Evolutionary conservation across 2,329 filamentous ascomycete species (phyloP), one percentile per base, ranked within the genome.

Genomic region (Dothideomycetes sp.): DNA sequence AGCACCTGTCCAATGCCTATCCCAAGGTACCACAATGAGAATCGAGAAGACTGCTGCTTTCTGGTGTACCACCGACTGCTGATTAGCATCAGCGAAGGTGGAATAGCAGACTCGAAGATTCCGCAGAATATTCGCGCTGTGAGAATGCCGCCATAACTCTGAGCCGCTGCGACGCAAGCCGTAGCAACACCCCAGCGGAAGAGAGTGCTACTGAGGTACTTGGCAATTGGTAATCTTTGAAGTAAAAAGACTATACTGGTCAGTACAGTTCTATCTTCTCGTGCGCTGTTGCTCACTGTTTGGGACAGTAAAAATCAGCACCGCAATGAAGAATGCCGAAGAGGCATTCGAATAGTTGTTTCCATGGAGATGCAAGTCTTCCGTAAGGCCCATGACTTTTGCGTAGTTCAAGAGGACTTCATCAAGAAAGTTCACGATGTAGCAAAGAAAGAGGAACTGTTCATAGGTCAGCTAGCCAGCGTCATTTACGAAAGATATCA

Each of bases 1-100:
- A 82, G 73, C 34, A 84, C 77, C 51, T 83, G 79, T 50, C 84
- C 79, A 1, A 65, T 69, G 2, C 80, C 80, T 52, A 83, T 83
- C 75, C 83, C 84, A 74, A 80, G 81, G 55, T 81, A 79, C 62
- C 61, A 62, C 32, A 46, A 15, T 22, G 32, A 34, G 24, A 44
- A 45, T n/a, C 47, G 41, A 15, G 40, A 42, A 8, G 47, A 41
- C 31, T 49, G 3, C 70, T 75, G 79, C 38, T 79, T 70, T 19
- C 77, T 68, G 41, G 71, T 73, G 55, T 83, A 84, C 79, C 79
- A 84, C 64, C 80, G 79, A 29, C 70, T 68, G 0, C 73, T 79
- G 34, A 84, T 63, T 32, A 83, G 60, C 19, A 83, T 64, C 47
- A 84, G 81, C 8, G 70, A 66, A 0, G 79, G 79, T 52, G 81